A percentile compares a stretch with the other conserved stretches of the same genome.
These are phyloP conservation scores for Cicer cuneatum DNA, from an alignment of 306 rosid genomes.

Conservation along the genomic window DNA sequence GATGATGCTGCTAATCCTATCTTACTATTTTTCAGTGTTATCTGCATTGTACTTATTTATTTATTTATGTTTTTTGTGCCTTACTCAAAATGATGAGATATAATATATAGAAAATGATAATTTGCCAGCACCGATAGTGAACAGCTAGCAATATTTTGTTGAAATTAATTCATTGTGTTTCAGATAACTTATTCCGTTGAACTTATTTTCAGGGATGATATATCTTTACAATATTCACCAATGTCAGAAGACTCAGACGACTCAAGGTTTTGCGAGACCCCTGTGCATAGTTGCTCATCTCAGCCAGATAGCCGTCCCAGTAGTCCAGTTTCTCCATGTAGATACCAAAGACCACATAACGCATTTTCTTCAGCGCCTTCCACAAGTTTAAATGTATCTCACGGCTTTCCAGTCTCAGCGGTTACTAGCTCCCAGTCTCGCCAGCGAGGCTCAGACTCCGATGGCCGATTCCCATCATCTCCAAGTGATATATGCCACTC, in stretches of 20 bases:
- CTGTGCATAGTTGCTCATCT: conserved; percentile 59
- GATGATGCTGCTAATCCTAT: not conserved
- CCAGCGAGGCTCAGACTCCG: conserved; percentile 92
- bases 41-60: not conserved
- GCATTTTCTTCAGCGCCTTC: conserved; percentile 56
- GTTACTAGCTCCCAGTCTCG: conserved; percentile 73
- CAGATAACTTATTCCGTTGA: conserved; percentile 3
- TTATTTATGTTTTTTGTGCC: not conserved
- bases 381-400: conserved; percentile 59
- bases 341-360: conserved; percentile 67
- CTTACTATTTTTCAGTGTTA: conserved; percentile 7
- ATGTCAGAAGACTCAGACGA: conserved; percentile 99
- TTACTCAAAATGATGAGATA: not conserved
- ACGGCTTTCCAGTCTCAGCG: conserved; percentile 55
- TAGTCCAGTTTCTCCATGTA: conserved; percentile 87
- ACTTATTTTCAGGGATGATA: conserved; percentile 73
- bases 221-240: conserved; percentile 82
- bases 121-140: conserved; percentile 7
- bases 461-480: conserved; percentile 95
- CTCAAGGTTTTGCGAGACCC: conserved; percentile 69
- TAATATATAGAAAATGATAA: too few relatives aligned
- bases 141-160: conserved; percentile 29
- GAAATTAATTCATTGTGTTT: conserved; percentile 8
- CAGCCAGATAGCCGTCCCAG: conserved; percentile 77
- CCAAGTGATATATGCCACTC: conserved; percentile 99